Conservation (phyloP, 495 filamentous ascomycete genomes). For the Pyrenula aspistea region DNA sequence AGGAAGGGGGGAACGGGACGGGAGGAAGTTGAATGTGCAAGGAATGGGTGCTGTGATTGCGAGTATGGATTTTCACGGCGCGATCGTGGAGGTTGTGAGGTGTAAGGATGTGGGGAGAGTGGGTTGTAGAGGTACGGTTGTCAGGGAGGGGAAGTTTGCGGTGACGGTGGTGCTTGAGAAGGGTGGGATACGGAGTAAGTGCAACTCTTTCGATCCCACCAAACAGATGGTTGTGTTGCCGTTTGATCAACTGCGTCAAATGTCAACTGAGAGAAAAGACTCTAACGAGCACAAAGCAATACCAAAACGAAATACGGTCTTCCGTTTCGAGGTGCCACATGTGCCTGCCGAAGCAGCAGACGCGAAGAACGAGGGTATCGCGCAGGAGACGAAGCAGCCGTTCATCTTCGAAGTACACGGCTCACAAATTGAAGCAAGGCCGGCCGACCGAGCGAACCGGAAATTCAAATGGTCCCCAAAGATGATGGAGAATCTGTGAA, state of each 20-base stretch:
- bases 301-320: constrained; percentile 82
- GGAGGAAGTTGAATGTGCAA: constrained; percentile 30
- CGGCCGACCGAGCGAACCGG: constrained; percentile 75
- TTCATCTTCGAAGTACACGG: constrained; percentile 83
- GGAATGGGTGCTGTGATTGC: constrained; percentile 54
- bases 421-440: constrained; percentile 69
- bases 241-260: neutral
- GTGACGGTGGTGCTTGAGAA: constrained; percentile 69
- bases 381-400: constrained; percentile 4
- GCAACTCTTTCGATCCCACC: too few relatives aligned
- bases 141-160: constrained; percentile 74
- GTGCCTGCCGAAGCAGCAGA: constrained; percentile 7
- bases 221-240: too few relatives aligned
- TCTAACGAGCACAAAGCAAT: constrained; percentile 35
- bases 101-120: constrained; percentile 71
- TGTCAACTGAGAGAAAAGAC: constrained; percentile 12
- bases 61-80: constrained; percentile 85
- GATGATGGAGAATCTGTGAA: too few relatives aligned
- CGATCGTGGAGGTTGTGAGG: constrained; percentile 70
- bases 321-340: constrained; percentile 60
- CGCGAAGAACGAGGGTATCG: constrained; percentile 3
- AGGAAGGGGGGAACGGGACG: constrained; percentile 27
- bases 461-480: constrained; percentile 76
- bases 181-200: constrained; percentile 49
- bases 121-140: constrained; percentile 72